phyloP scores from a whole-genome alignment of 1,284 basidiomycete species.

The Fistulina hepatica region DNA sequence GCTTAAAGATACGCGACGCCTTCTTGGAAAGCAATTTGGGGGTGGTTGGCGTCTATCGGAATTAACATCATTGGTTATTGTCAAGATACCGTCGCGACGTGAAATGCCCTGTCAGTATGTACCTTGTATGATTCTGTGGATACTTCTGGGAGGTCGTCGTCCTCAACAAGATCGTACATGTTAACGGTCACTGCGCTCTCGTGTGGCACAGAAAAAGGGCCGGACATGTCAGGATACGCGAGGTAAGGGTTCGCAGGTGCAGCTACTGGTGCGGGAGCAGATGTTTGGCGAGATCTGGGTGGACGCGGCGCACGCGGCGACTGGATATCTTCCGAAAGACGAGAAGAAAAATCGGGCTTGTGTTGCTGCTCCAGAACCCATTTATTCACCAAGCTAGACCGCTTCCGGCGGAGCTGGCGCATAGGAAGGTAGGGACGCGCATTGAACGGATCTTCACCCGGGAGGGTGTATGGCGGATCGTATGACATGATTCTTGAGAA shows the following conservation, averaged over 20 bases:
- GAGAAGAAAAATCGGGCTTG: too few relatives aligned
- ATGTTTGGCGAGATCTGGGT: constrained; percentile 18
- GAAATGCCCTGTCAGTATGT: background rate
- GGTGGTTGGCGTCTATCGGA: constrained; percentile 17
- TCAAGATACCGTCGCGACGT: background rate
- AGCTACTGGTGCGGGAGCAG: constrained; percentile 20
- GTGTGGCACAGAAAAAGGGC: constrained; percentile 13
- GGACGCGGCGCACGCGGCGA: constrained; percentile 10
- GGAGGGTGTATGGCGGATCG: constrained; percentile 35
- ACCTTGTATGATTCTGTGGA: constrained; percentile 15
- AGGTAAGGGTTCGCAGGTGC: constrained; percentile 37
- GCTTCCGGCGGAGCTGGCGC: constrained; percentile 26
- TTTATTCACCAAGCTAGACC: constrained; percentile 51
- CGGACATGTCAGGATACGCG: constrained; percentile 39
- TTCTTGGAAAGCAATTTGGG: constrained; percentile 8
- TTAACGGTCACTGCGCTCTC: constrained; percentile 31
- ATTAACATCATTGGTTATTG: constrained; percentile 3
- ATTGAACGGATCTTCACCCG: constrained; percentile 40
- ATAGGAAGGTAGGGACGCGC: constrained; percentile 23
- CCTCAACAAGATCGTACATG: constrained; percentile 48
- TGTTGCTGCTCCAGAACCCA: constrained; percentile 59
- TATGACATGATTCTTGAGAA: too few relatives aligned
- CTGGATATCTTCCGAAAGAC: too few relatives aligned
- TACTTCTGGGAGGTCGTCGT: constrained; percentile 32
- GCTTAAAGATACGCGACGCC: constrained; percentile 3